Evolutionary conservation across 768 basidiomycete genomes (phyloP).

Genomic region (Tylopilus rubrobrunneus): DNA sequence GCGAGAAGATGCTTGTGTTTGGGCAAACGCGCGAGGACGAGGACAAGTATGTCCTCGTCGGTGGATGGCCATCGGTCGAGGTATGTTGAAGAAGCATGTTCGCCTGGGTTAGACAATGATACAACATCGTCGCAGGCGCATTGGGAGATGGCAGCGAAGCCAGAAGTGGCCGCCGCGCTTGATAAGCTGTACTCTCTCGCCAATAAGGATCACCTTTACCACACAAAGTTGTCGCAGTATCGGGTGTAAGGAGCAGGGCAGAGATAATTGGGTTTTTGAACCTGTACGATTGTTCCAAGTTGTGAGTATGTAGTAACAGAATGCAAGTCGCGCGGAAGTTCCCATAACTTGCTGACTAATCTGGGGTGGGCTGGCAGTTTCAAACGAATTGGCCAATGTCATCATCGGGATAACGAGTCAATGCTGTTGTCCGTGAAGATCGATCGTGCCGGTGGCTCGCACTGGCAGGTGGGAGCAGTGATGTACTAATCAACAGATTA

Average conservation of each 20-base stretch:
- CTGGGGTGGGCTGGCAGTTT: no score
- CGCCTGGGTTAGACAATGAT: not conserved
- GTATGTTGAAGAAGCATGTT: slow-evolving; percentile 7
- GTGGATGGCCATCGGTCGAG: slow-evolving; percentile 24
- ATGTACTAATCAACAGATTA: no score
- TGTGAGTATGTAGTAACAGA: no score
- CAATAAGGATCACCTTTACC: slow-evolving; percentile 12
- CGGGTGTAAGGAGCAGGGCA: not conserved
- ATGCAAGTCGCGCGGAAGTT: no score
- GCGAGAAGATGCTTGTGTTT: slow-evolving; percentile 12
- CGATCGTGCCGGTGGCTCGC: no score
- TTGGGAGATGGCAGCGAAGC: not conserved
- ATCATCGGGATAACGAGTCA: no score
- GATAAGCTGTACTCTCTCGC: slow-evolving; percentile 11
- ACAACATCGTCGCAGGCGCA: slow-evolving; percentile 15
- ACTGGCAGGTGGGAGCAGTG: no score
- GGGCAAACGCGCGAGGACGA: slow-evolving; percentile 20
- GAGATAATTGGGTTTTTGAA: no score
- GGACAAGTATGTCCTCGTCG: slow-evolving; percentile 17
- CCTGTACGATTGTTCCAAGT: no score
- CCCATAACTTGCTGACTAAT: no score
- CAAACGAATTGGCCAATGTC: no score
- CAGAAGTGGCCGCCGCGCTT: slow-evolving; percentile 7
- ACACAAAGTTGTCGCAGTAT: slow-evolving; percentile 10
- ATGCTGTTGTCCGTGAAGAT: no score